Evolutionary conservation across 2,329 filamentous ascomycete genomes (phyloP), one percentile per base, ranked within the genome.

Genomic region (Colletotrichum magnum): DNA sequence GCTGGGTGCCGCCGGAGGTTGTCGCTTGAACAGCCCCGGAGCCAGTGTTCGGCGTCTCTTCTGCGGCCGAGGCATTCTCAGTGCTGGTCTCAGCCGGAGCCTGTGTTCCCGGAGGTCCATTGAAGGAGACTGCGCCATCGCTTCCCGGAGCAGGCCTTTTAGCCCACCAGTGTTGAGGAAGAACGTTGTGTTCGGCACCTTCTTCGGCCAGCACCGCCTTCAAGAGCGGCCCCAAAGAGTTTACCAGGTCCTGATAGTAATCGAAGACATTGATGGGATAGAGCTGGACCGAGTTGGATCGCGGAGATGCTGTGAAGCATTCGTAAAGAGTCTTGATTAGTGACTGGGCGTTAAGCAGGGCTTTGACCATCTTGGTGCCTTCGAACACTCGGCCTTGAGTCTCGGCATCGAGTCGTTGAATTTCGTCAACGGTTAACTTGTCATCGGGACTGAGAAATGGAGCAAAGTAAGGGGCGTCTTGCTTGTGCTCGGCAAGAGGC

Each of bases 181-280:
- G 91, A 60, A 88, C 86, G 58, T 89, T 90, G 72, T 92, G 88
- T 52, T 98, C 84, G 0, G 91, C 84, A 43, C 95, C 92, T 72
- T 97, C 93, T 79, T 99, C 95, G 79, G 91, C 92, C n/a, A 97
- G 86, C 68, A 94, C 93, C 60, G 92, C 91, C 50, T 93, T 89
- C 72, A 98, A 87, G 16, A 99, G 83, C 26, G 90, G 90, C 4
- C 94, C 94, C 41, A 98, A 86, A 28, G 90, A 90, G 71, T 89
- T 88, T 26, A 97, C 87, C 45, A 98, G 83, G n/a, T 85, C 81
- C 52, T 89, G 85, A 77, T 97, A 97, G 77, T 94, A 91, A 78
- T 98, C 95, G 39, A 91, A 94, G 24, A 97, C 87, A 76, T 97
- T 97, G 73, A 97, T 88, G 28, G 90, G 87, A 63, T 89, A 90